Conservation (phyloP, 192 early-diverging fungal species). For the Backusella luteola region DNA sequence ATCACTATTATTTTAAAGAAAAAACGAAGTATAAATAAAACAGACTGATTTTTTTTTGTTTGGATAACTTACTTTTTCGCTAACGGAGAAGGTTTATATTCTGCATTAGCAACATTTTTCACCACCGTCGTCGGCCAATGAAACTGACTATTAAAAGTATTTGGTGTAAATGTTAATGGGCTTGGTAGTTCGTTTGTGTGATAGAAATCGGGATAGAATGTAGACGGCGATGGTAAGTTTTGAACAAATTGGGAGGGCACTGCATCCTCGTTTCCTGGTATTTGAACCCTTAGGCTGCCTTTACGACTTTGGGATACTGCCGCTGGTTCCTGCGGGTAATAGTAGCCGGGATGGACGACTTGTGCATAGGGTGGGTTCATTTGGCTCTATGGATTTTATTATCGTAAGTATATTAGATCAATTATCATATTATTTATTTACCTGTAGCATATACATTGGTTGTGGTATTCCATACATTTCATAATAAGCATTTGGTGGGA, state of each 20-base stretch:
- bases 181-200: constrained; percentile 70
- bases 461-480: constrained; percentile 15
- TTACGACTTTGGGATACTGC: constrained; percentile 7
- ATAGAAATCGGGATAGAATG: constrained; percentile 76
- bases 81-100: neutral
- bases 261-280: constrained; percentile 31
- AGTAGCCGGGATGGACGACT: neutral
- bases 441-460: constrained; percentile 37
- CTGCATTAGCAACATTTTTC: neutral
- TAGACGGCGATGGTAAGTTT: constrained; percentile 73
- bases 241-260: constrained; percentile 63
- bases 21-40: neutral
- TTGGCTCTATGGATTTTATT: neutral
- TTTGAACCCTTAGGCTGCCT: constrained; percentile 39
- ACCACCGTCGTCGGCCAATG: constrained; percentile 61
- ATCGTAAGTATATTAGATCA: neutral
- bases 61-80: constrained; percentile 13
- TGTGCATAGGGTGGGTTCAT: constrained; percentile 6
- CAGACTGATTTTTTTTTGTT: neutral
- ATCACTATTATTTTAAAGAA: neutral
- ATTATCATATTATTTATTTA: neutral
- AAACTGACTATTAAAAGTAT: constrained; percentile 72
- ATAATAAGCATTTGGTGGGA: constrained; percentile 7
- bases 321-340: neutral
- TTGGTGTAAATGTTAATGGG: constrained; percentile 73